These are phyloP conservation scores for Blastomyces gilchristii DNA, from an alignment of 2,329 filamentous ascomycete genomes.

Conservation along the genomic window DNA sequence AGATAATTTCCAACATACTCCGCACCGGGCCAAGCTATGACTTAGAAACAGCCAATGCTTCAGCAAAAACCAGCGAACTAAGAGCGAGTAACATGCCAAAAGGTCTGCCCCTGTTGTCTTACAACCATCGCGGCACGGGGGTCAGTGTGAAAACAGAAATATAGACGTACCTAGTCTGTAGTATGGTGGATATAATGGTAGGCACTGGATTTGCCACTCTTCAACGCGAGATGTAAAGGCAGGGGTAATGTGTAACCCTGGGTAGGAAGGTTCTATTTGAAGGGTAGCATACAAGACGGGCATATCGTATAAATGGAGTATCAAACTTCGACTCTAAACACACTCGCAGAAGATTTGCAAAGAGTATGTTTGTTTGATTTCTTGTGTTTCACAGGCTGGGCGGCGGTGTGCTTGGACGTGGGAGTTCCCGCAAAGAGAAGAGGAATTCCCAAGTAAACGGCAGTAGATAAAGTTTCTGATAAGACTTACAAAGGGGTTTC, in stretches of 20 bases:
- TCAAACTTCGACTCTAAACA: background rate
- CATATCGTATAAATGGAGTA: background rate
- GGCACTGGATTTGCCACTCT: background rate
- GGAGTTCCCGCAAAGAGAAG: background rate
- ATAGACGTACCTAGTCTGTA: background rate
- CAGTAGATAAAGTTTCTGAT: background rate
- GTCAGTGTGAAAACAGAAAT: background rate
- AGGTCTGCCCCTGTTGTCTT: slow-evolving; percentile 4
- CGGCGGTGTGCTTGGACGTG: background rate
- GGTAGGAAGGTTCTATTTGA: background rate
- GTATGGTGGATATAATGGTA: background rate
- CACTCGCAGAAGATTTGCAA: background rate
- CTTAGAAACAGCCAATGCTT: background rate
- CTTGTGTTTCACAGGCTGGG: background rate
- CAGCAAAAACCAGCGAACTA: background rate
- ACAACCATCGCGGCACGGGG: background rate
- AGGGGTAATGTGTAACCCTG: slow-evolving; percentile 3
- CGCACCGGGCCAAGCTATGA: background rate
- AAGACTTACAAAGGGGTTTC: background rate
- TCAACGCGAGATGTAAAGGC: background rate
- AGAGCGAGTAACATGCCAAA: slow-evolving; percentile 3
- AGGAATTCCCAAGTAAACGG: background rate
- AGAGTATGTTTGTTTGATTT: background rate
- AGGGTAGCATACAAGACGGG: background rate
- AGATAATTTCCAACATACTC: background rate